Base-by-base conservation (phyloP, 1,284 basidiomycete species). In the Papiliotrema laurentii region DNA sequence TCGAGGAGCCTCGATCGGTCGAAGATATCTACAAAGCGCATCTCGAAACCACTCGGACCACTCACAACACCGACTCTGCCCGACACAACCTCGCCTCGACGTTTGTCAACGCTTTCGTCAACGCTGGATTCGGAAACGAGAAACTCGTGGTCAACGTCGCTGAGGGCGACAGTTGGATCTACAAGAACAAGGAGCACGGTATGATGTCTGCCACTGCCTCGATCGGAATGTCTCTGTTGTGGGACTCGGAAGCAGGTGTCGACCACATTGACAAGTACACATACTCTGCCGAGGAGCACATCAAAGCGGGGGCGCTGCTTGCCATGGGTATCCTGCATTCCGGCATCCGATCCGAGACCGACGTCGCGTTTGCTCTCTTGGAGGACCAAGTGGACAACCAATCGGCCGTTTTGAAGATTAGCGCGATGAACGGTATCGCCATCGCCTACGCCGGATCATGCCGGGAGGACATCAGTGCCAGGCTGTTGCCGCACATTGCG, bases 11-110 rank as follows among this genome's bases (percentile, higher is more conserved):
- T 5, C 91, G 89, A 77, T 87, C 84, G 44, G 77, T 97, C 47
- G 96, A 98, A 67, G 96, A 98, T 71, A 89, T 98, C 27, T 99
- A 98, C 79, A 99, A 98, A 74, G 84, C 85, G 6, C 93, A 99
- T 75, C 79, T 98, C 19, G 94, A 98, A 69, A 84, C 86, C 2
- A 79, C 89, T 84, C 69, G 62, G 80, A 49, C 62, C 2, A 78
- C 83, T 1, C 78, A 84, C 1, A 86, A 83, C 49, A 84, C 96
- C 45, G 93, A 97, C 69, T 97, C 93, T 13, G 94, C 94, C 14
- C 81, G 89, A 54, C 92, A 86, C 48, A 98, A 98, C 72, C 76
- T 98, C 47, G 94, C 96, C 1, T 88, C 91, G 7, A 96, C 93
- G 1, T 98, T 98, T 62, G 96, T 99, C 56, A 98, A 99, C 67